Evolutionary conservation across 192 early-diverging fungal genomes (phyloP).

Genomic region (Irineochytrium annulatum): DNA sequence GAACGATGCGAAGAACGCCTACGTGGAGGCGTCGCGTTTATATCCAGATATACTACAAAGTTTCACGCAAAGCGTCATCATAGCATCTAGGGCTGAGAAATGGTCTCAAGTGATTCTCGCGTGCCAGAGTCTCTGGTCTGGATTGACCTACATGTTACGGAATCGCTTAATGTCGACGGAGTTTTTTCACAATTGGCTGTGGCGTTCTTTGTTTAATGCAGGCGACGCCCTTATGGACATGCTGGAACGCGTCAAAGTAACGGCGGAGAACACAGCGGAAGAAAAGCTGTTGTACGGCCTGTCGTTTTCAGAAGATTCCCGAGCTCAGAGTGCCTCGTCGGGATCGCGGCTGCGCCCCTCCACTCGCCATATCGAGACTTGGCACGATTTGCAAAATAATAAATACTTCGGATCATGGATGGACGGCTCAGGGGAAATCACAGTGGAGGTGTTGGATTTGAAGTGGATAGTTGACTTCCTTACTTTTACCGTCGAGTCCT

Average conservation of each 20-base stretch:
- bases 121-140: slow-evolving; percentile 30
- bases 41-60: slow-evolving; percentile 36
- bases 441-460: not conserved
- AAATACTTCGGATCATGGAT: slow-evolving; percentile 1
- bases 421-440: not conserved
- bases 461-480: not conserved
- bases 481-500: too few relatives aligned
- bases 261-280: not conserved
- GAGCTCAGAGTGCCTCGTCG: not conserved
- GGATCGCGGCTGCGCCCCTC: not conserved
- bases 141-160: slow-evolving; percentile 13
- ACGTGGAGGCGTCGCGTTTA: too few relatives aligned
- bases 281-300: not conserved
- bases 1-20: not conserved
- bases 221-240: slow-evolving; percentile 32
- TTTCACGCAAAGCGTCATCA: slow-evolving; percentile 38
- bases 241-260: slow-evolving; percentile 13
- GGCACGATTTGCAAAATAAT: not conserved
- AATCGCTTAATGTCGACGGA: slow-evolving; percentile 14
- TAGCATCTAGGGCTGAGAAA: slow-evolving; percentile 26
- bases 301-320: slow-evolving; percentile 1
- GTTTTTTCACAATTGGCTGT: slow-evolving; percentile 28
- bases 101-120: slow-evolving; percentile 29
- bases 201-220: slow-evolving; percentile 37
- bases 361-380: not conserved